phyloP scores from a whole-genome alignment of 2,329 filamentous ascomycete genomes.

The Neofusicoccum sp. region DNA sequence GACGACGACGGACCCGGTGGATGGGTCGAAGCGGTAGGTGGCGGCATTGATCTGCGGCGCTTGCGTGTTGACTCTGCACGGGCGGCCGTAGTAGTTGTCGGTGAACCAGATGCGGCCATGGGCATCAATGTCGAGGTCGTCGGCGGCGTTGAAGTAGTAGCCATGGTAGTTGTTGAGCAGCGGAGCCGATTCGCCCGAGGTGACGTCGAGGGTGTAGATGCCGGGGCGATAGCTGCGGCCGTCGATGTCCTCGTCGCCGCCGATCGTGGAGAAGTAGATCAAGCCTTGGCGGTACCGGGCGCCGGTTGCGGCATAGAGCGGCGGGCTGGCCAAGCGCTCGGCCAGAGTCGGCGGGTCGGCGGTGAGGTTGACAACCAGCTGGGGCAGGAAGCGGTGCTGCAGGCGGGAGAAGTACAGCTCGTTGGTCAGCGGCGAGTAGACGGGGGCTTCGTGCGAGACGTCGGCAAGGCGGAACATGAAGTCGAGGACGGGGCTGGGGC shows the following conservation, averaged over 20 bases:
- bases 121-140: slow-evolving; percentile 38
- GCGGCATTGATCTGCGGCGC: background rate
- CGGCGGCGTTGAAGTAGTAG: slow-evolving; percentile 1
- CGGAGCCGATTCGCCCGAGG: background rate
- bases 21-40: slow-evolving; percentile 52
- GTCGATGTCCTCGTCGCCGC: background rate
- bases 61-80: slow-evolving; percentile 29
- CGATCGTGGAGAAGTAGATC: background rate
- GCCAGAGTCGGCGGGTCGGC: background rate
- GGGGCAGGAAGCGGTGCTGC: background rate
- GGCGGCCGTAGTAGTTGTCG: slow-evolving; percentile 33
- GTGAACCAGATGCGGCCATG: too few species aligned
- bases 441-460: slow-evolving; percentile 18
- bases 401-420: background rate
- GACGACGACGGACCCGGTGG: slow-evolving; percentile 18
- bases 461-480: slow-evolving; percentile 18
- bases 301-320: background rate
- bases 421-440: slow-evolving; percentile 19
- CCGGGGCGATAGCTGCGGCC: background rate
- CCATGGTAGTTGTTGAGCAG: slow-evolving; percentile 17
- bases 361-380: background rate
- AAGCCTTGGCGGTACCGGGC: background rate
- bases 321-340: background rate
- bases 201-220: slow-evolving; percentile 4
- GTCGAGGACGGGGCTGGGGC: slow-evolving; percentile 23